Evolutionary conservation across 108 stramenopile species (phyloP).

Genomic region (Cyclotella kingstonii): DNA sequence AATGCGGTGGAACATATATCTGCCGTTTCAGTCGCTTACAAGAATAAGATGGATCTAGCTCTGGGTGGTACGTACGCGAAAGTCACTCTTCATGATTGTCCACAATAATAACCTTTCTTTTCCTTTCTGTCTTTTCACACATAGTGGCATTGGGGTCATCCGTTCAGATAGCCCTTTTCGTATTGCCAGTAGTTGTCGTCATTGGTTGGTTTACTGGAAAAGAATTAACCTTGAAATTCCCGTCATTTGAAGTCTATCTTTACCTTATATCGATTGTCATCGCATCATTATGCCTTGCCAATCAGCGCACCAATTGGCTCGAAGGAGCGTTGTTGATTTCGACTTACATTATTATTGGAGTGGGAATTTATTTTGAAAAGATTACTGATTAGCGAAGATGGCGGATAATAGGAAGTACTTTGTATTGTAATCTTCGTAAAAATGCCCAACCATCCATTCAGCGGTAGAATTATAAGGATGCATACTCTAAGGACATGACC

Average conservation of each 20-base stretch:
- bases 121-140: neutral
- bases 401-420: too few species aligned
- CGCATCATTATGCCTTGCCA: conserved; percentile 57
- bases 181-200: conserved; percentile 84
- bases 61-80: conserved; percentile 61
- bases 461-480: too few species aligned
- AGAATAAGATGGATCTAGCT: conserved; percentile 92
- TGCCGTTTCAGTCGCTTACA: conserved; percentile 91
- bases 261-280: conserved; percentile 76
- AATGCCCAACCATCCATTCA: too few species aligned
- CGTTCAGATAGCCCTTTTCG: conserved; percentile 89
- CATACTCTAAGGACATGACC: too few species aligned
- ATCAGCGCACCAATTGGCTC: conserved; percentile 87
- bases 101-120: too few species aligned
- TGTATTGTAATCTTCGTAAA: too few species aligned
- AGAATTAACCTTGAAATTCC: conserved; percentile 90
- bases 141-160: conserved; percentile 85
- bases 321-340: conserved; percentile 83
- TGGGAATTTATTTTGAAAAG: conserved; percentile 87
- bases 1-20: conserved; percentile 93
- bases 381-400: too few species aligned
- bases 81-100: too few species aligned
- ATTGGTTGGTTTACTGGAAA: conserved; percentile 79
- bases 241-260: conserved; percentile 77
- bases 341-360: conserved; percentile 82